Evolutionary conservation across 2,329 filamentous ascomycete species (phyloP), one percentile per base, ranked within the genome.

Genomic region (Fusarium udum): DNA sequence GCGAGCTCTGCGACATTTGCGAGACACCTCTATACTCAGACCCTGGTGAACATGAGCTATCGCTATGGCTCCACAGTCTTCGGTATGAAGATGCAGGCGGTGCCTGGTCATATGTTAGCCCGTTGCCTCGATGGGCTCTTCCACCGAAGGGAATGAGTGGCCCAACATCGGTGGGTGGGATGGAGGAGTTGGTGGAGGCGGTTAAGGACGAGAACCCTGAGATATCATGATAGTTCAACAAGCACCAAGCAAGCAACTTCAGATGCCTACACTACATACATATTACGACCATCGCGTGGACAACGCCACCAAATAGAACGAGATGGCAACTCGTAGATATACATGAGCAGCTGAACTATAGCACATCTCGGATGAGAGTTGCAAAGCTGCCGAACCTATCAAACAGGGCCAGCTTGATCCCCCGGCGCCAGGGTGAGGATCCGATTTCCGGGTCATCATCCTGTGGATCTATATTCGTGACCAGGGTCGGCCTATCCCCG

Each of bases 1-100:
- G 96, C 18, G 86, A 95, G 78, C 84, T 90, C 22, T 99, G 96
- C 81, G 87, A 92, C 11, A 82, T 95, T 39, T 99, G 96, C 81
- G 88, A 92, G 66, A 97, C 96, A 26, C 93, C 94, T 28, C 85
- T 99, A 48, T 99, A 98, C 82, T 97, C 93, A 22, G 96, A 99
- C 79, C 96, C 96, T 0, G 95, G 95, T 2, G 84, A 87, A 46
- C 95, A 98, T 78, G 96, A 99, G 84, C 87, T 99, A 52, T 94
- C 93, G 1, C 92, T 99, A 45, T 99, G 95, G 88, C 87, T 99
- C 70, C 96, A 99, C 84, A 97, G 95, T 64, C 90, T 95, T 69
- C 91, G 93, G 51, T 99, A 99, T 81, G 92, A 95, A 75, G 95
- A 95, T 80, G 89, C 91, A 32, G 90, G 91, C 32, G 95, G 95